Base-by-base conservation (phyloP, 441 rosid species). In the Croton laevigatus region DNA sequence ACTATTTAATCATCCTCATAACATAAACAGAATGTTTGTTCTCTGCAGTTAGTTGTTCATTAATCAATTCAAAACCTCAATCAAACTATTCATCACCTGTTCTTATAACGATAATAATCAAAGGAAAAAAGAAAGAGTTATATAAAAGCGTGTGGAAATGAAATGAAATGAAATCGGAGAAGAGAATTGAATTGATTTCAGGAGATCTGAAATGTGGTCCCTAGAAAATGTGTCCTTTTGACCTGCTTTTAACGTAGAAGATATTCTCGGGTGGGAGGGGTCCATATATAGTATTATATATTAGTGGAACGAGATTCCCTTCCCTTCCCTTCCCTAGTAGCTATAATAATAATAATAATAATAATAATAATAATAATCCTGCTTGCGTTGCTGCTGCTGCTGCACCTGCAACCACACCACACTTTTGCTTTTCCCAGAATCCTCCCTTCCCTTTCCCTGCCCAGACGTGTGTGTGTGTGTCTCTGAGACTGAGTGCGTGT, bases 201-300 rank as follows among this genome's bases (percentile, higher is more conserved):
- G 73, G 79, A 69, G 71, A 72, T 72, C 67, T 74, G 19, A 38
- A 74, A 57, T 16, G 71, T 69, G 81, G 81, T 75, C 78, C 78
- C 71, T 55, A 1, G 8, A 20, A 66, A 54, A 7, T 20, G 53
- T 65, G 72, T 73, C 61, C 68, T 59, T 76, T 84, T 76, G 84
- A 81, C 83, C 78, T 44, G 68, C 62, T 78, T 84, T 81, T 70
- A 78, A 76, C 70, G 70, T 66, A 63, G 20, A 48, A 55, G 62
- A 70, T 76, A 79, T 83, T 79, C 80, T 22, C 73, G 36, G 45
- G 1, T 66, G 38, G 63, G 44, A 2, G 79, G 71, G 84, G 80
- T 75, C 81, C 82, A 75, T 13, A 55, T 27, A 16, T 62, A 38
- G 40, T 22, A 37, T 40, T n/a, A n/a, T n/a, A n/a, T n/a, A n/a